Evolutionary conservation across 2,329 filamentous ascomycete species (phyloP), one percentile per base, ranked within the genome.

Genomic region (Calonectria pteridis): DNA sequence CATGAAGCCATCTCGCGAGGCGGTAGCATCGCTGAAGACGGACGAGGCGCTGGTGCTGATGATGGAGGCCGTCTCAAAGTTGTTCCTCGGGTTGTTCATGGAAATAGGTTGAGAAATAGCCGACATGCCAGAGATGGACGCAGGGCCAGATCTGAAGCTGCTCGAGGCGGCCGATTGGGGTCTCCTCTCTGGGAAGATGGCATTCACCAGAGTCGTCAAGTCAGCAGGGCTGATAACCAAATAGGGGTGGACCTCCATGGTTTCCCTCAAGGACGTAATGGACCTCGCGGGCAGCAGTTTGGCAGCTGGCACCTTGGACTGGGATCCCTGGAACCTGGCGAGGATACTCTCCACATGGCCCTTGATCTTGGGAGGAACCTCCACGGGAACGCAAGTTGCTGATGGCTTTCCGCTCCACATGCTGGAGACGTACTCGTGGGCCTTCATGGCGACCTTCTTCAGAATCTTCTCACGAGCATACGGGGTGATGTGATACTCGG

Each of bases 401-500:
- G 91, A 90, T n/a, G 84, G 84, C 79, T 93, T 90, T 79, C 86
- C 91, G 80, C 89, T 95, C 91, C 93, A 93, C 85, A 95, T 92
- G 80, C 96, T 94, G 73, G 94, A 91, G 16, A 96, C 94, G 76
- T 94, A 90, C 80, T 94, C 93, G 81, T 96, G 94, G 64, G 94
- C 94, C 75, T 93, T 92, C 82, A 94, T 92, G 69, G 94, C 95
- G 71, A 98, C 93, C 82, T 96, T 94, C 80, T 93, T 93, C 70
- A 94, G 86, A 71, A 94, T 94, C 83, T 93, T 96, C 80, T 98
- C 94, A 53, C 97, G 92, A 51, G 95, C 95, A 84, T 96, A 95
- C 78, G 97, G 95, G 64, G 94, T 96, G 79, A 98, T 95, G 85
- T 98, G 95, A 83, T 98, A 96, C 80, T 98, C 95, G 71, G 95